Conservation (phyloP, 1,284 basidiomycete genomes). For the Termitomyces sp. region DNA sequence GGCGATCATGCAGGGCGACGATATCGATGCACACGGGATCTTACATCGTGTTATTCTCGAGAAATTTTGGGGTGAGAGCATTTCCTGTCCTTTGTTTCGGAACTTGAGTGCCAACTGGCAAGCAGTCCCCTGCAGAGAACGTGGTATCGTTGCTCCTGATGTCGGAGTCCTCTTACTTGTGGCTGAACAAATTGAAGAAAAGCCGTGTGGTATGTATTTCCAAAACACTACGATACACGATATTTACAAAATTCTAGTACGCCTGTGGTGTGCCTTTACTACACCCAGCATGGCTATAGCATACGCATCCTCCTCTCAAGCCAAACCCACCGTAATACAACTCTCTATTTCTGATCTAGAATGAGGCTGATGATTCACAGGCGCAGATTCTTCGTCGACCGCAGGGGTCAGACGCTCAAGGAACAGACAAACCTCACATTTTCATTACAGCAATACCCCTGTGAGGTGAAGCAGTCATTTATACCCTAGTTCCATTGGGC, state of each 20-base stretch:
- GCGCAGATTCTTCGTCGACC: conserved; percentile 48
- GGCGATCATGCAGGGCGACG: conserved; percentile 17
- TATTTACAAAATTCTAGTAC: conserved; percentile 35
- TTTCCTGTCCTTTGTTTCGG: conserved; percentile 4
- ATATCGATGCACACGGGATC: conserved; percentile 38
- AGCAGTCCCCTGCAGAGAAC: conserved; percentile 19
- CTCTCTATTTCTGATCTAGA: not conserved
- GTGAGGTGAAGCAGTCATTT: not conserved
- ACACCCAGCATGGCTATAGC: conserved; percentile 76
- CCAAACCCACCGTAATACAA: conserved; percentile 49
- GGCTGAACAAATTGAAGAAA: conserved; percentile 34
- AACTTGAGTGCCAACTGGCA: conserved; percentile 3
- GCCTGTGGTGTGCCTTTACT: conserved; percentile 77
- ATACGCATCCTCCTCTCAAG: conserved; percentile 48
- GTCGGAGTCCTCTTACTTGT: conserved; percentile 44
- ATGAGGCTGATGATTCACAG: conserved; percentile 21
- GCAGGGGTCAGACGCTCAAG: conserved; percentile 16
- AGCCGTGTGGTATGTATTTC: conserved; percentile 18
- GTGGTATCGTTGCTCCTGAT: conserved; percentile 26
- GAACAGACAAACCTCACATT: conserved; percentile 31
- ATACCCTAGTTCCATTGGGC: conserved; percentile 9
- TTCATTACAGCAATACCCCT: conserved; percentile 51
- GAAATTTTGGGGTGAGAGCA: conserved; percentile 36
- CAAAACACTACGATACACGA: not conserved
- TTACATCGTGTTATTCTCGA: conserved; percentile 32